These are phyloP conservation scores for Alternaria ethzedia DNA, from an alignment of 2,329 filamentous ascomycete species.

Conservation along the genomic window DNA sequence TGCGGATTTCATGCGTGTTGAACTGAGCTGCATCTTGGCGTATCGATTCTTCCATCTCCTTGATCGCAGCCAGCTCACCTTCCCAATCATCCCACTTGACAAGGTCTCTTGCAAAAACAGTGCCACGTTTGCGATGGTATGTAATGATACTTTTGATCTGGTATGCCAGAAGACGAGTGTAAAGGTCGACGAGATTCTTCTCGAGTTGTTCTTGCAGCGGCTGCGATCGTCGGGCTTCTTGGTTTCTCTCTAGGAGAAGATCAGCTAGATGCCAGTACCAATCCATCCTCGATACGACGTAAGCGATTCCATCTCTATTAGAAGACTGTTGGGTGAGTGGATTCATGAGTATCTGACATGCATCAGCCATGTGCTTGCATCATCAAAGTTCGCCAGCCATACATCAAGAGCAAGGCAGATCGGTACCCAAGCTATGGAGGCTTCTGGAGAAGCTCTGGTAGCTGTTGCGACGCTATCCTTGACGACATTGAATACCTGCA, in stretches of 20 bases:
- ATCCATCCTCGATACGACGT: not conserved
- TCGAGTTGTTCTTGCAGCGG: not conserved
- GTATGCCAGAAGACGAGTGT: not conserved
- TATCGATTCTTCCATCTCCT: not conserved
- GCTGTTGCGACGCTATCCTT: not conserved
- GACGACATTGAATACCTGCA: not conserved
- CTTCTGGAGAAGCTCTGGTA: not conserved
- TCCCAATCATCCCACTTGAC: not conserved
- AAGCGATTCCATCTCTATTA: not conserved
- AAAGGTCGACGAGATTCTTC: not conserved
- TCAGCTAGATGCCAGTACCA: not conserved
- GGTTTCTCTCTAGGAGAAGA: not conserved
- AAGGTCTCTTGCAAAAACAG: not conserved
- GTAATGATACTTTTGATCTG: not conserved
- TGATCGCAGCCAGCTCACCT: not conserved
- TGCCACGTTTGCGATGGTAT: not conserved
- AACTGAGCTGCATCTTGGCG: not conserved
- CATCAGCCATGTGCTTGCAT: not conserved
- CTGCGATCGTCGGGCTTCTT: not conserved
- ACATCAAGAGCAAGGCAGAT: not conserved
- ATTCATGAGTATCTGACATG: not conserved
- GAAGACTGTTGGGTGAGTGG: not conserved
- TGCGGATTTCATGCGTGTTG: not conserved
- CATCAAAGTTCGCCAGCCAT: not conserved
- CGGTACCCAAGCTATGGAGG: not conserved